Percentiles rank a stretch among this genome's conserved stretches.
Evolutionary conservation across 192 early-diverging fungal genomes (phyloP).

Genomic region (Coemansia sp.): DNA sequence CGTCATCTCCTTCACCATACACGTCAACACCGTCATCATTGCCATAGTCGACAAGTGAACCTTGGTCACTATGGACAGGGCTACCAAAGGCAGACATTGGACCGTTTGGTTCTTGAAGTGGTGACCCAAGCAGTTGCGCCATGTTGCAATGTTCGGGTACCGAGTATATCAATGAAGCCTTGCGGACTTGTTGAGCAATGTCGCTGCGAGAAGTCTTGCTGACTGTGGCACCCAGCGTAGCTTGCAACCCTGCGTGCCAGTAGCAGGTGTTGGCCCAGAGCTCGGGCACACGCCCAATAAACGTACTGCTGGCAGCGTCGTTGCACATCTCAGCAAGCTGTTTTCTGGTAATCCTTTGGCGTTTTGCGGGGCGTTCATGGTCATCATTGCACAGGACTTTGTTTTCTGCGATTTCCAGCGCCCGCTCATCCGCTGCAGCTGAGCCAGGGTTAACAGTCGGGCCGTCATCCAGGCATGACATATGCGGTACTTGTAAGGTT

Average conservation of each 20-base stretch:
- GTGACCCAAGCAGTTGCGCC: not conserved
- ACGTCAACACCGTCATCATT: not conserved
- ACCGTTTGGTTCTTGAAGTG: not conserved
- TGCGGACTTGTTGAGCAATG: not conserved
- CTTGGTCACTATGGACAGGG: not conserved
- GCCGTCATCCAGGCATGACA: not conserved
- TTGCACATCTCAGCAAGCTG: not conserved
- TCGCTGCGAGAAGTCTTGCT: not conserved
- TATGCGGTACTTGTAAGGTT: not conserved
- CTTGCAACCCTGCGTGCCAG: constrained; percentile 12
- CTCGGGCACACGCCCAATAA: constrained; percentile 4
- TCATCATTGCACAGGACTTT: not conserved
- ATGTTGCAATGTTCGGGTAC: not conserved
- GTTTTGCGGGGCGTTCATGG: not conserved
- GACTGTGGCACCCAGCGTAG: not conserved
- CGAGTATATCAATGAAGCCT: not conserved
- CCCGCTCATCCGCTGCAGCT: not conserved
- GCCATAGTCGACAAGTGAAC: not conserved
- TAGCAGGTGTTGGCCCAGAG: constrained; percentile 36
- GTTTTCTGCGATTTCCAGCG: constrained; percentile 12
- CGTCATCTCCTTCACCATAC: not conserved
- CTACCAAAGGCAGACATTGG: not conserved
- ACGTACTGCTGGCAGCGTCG: not conserved
- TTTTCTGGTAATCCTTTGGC: not conserved
- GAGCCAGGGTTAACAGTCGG: not conserved